Percentiles rank a stretch among this genome's conserved stretches.
Evolutionary conservation across 352 stramenopile species (phyloP).

Genomic region (Phytophthora brassicae): DNA sequence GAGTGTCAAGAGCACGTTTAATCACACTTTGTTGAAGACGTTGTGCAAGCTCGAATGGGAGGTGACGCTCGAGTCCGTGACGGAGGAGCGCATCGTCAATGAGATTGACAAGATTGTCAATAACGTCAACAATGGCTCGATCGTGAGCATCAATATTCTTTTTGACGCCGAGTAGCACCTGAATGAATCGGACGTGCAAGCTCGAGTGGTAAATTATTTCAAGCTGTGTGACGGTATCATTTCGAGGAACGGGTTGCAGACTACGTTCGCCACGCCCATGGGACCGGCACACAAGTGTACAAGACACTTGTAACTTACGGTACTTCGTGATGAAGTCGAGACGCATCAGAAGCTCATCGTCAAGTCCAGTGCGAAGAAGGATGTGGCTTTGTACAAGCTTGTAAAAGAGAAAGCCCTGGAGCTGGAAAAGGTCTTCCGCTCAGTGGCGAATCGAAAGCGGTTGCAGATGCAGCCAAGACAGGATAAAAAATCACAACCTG

Average conservation of each 20-base stretch:
- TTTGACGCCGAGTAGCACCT: constrained; percentile 11
- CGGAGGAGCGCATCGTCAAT: constrained; percentile 1
- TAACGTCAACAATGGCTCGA: background rate
- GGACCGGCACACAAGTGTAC: constrained; percentile 7
- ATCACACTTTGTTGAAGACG: constrained; percentile 12
- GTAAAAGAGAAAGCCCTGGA: constrained; percentile 21
- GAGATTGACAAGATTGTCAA: constrained; percentile 24
- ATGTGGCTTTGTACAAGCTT: constrained; percentile 14
- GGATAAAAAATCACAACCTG: background rate
- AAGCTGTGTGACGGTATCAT: constrained; percentile 21
- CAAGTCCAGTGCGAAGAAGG: background rate
- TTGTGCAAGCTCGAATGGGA: constrained; percentile 28
- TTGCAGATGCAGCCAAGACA: background rate
- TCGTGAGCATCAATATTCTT: background rate
- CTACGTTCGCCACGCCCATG: constrained; percentile 12
- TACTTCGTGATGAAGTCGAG: constrained; percentile 8
- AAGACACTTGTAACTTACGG: constrained; percentile 5
- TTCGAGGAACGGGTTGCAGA: constrained; percentile 9
- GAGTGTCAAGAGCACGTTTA: constrained; percentile 18
- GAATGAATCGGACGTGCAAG: constrained; percentile 24
- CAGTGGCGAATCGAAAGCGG: constrained; percentile 1
- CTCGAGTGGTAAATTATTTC: constrained; percentile 26
- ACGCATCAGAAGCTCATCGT: constrained; percentile 5
- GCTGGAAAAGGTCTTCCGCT: constrained; percentile 17
- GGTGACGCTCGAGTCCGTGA: constrained; percentile 18